These are phyloP conservation scores for Pelargonium fulgidum DNA, from an alignment of 441 rosid species.

Conservation along the genomic window DNA sequence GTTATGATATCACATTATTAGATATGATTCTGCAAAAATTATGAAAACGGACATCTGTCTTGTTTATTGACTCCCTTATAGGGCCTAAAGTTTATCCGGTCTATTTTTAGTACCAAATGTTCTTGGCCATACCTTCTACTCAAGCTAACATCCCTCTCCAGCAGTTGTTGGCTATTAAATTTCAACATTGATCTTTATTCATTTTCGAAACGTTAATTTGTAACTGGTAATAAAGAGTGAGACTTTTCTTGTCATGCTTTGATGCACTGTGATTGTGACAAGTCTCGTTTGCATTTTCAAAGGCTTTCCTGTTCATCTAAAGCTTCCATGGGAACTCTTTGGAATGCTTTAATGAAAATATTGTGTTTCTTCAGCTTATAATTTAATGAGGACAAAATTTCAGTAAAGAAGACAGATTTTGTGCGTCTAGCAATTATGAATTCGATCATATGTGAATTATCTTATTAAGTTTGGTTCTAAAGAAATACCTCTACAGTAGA, in stretches of 20 bases:
- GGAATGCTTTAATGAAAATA: neutral
- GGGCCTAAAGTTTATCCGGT: neutral
- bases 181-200: neutral
- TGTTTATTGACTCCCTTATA: conserved; percentile 1
- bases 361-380: neutral
- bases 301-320: too few species aligned
- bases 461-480: neutral
- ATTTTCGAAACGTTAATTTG: neutral
- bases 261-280: neutral
- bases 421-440: neutral
- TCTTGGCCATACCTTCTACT: neutral
- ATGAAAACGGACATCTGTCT: neutral
- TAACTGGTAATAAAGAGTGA: too few species aligned
- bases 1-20: neutral
- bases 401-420: conserved; percentile 4
- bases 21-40: neutral
- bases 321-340: neutral
- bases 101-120: neutral
- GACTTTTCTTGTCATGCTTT: neutral
- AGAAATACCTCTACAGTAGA: neutral
- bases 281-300: neutral
- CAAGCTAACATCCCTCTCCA: neutral
- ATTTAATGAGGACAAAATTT: neutral
- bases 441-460: neutral
- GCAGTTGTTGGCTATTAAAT: neutral